phyloP scores from a whole-genome alignment of 176 grass and related monocot genomes.

The Rhynchospora tenuis region DNA sequence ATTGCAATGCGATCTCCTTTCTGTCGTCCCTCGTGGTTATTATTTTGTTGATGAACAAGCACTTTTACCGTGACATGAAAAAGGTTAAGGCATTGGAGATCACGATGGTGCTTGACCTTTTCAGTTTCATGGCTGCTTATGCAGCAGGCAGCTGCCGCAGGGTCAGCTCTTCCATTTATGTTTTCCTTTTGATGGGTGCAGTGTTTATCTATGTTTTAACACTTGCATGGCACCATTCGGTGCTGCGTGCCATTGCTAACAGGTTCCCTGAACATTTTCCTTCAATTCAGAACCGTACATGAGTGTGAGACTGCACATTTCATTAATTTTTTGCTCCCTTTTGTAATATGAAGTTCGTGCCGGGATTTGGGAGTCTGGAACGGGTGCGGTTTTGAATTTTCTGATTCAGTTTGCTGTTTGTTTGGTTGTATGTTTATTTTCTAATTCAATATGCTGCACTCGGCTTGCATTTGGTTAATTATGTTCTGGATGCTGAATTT shows the following conservation, averaged over 20 bases:
- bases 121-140: slow-evolving; percentile 40
- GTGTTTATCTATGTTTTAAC: slow-evolving; percentile 3
- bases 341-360: no score
- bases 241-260: not conserved
- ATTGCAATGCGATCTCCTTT: slow-evolving; percentile 54
- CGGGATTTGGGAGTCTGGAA: no score
- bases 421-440: no score
- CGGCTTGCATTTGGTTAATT: no score
- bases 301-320: no score
- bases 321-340: no score
- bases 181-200: slow-evolving; percentile 1
- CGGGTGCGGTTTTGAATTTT: no score
- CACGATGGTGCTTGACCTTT: slow-evolving; percentile 47
- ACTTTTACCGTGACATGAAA: not conserved
- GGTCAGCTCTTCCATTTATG: slow-evolving; percentile 27
- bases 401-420: no score
- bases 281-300: not conserved
- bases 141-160: slow-evolving; percentile 35
- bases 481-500: no score
- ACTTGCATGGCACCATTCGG: not conserved
- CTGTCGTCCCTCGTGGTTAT: slow-evolving; percentile 43
- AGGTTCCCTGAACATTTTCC: not conserved
- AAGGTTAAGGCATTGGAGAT: slow-evolving; percentile 34
- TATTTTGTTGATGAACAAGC: slow-evolving; percentile 42
- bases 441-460: no score